These are phyloP conservation scores for Pseudogymnoascus sp. DNA, from an alignment of 2,329 filamentous ascomycete genomes.

Conservation along the genomic window DNA sequence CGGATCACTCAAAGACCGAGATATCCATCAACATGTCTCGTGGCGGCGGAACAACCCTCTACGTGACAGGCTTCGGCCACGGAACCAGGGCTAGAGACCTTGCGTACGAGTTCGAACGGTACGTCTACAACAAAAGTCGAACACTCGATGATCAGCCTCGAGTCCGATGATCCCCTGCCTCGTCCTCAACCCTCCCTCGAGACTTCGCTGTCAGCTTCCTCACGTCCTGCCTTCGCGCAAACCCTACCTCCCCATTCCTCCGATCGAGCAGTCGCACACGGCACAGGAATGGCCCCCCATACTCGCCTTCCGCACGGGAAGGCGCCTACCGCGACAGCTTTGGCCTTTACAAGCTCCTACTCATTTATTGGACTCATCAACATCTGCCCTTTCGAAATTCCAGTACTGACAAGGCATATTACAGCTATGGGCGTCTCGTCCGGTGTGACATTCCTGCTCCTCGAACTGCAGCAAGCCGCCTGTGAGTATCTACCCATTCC, in stretches of 20 bases:
- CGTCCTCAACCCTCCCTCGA: conserved; percentile 31
- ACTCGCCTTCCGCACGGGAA: conserved; percentile 10
- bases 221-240: conserved; percentile 35
- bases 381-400: conserved; percentile 15
- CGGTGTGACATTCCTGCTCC: conserved; percentile 97
- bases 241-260: conserved; percentile 30
- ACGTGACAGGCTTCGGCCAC: conserved; percentile 98
- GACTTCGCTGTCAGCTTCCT: conserved; percentile 39
- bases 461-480: conserved; percentile 82
- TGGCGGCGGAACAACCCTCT: conserved; percentile 84
- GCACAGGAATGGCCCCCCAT: conserved; percentile 13
- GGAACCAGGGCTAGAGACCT: conserved; percentile 97
- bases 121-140: conserved; percentile 58
- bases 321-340: conserved; percentile 17
- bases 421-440: conserved; percentile 91
- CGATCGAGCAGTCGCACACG: conserved; percentile 33
- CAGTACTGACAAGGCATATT: conserved; percentile 25
- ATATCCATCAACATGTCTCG: conserved; percentile 63
- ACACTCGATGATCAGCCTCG: conserved; percentile 36
- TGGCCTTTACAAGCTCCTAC: conserved; percentile 18
- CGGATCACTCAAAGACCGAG: background rate
- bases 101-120: conserved; percentile 99
- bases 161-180: conserved; percentile 33
- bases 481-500: conserved; percentile 57
- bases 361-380: conserved; percentile 10